Evolutionary conservation across 306 rosid species (phyloP).

Genomic region (Purshia tridentata): DNA sequence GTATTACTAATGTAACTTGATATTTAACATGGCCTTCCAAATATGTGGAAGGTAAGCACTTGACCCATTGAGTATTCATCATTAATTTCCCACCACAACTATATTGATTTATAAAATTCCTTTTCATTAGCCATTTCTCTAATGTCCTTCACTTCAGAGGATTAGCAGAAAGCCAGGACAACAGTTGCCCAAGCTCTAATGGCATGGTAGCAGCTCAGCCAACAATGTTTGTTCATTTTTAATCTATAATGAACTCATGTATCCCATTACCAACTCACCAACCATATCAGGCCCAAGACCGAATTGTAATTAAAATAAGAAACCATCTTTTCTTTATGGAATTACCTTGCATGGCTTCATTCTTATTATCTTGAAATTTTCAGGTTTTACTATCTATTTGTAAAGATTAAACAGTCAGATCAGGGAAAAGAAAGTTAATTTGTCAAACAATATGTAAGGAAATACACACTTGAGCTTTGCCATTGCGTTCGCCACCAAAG

Average conservation of each 20-base stretch:
- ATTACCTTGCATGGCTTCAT: not conserved
- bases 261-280: constrained; percentile 10
- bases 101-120: not conserved
- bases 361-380: not conserved
- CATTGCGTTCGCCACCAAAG: constrained; percentile 99
- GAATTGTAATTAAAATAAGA: not conserved
- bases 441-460: not conserved
- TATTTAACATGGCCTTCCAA: constrained; percentile 1
- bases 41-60: not conserved
- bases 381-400: not conserved
- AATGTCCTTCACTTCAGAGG: not conserved
- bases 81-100: not conserved
- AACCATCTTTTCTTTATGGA: not conserved
- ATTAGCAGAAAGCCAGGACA: not conserved
- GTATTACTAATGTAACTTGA: not conserved
- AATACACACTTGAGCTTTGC: constrained; percentile 99
- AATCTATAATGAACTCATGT: not conserved
- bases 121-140: not conserved
- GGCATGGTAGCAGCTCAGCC: not conserved
- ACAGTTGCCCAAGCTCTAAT: not conserved
- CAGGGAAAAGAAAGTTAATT: not conserved
- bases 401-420: not conserved
- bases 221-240: not conserved
- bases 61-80: not conserved
- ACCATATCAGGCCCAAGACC: not conserved